phyloP scores from a whole-genome alignment of 1,284 basidiomycete genomes.

The Apiotrichum sp. region DNA sequence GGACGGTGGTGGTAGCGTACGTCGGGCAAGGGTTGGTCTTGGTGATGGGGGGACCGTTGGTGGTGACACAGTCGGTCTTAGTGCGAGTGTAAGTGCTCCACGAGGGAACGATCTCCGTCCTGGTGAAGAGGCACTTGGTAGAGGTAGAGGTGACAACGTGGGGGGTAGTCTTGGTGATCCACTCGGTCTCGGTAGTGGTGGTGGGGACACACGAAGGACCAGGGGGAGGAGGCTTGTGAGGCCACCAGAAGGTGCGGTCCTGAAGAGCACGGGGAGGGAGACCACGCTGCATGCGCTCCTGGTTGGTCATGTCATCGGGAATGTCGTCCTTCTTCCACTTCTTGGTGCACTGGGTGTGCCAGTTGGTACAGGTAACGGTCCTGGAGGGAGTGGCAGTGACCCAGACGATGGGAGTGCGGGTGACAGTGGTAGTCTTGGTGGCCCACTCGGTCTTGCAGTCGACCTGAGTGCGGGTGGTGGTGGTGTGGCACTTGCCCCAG shows the following conservation, averaged over 20 bases:
- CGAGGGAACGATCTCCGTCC: not conserved
- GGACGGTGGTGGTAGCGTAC: not conserved
- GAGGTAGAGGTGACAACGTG: not conserved
- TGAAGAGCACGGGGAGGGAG: slow-evolving; percentile 2
- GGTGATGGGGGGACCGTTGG: slow-evolving; percentile 6
- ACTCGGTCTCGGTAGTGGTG: not conserved
- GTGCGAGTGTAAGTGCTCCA: not conserved
- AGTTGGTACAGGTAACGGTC: too few species aligned
- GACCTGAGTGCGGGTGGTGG: not conserved
- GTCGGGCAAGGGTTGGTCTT: not conserved
- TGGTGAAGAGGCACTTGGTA: slow-evolving; percentile 5
- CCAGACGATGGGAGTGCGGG: too few species aligned
- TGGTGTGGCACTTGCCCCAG: not conserved
- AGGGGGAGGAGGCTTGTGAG: too few species aligned
- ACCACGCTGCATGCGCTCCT: slow-evolving; percentile 3
- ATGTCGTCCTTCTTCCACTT: slow-evolving; percentile 9
- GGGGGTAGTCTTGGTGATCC: slow-evolving; percentile 6
- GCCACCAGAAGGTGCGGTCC: too few species aligned
- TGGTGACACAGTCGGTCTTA: not conserved
- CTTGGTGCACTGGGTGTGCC: not conserved
- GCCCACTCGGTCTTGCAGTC: not conserved
- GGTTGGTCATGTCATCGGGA: slow-evolving; percentile 7
- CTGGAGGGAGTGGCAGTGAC: too few species aligned
- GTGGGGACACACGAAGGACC: not conserved
- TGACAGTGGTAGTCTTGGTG: not conserved